Evolutionary conservation across 768 basidiomycete species (phyloP).

Genomic region (Kwoniella dendrophila): DNA sequence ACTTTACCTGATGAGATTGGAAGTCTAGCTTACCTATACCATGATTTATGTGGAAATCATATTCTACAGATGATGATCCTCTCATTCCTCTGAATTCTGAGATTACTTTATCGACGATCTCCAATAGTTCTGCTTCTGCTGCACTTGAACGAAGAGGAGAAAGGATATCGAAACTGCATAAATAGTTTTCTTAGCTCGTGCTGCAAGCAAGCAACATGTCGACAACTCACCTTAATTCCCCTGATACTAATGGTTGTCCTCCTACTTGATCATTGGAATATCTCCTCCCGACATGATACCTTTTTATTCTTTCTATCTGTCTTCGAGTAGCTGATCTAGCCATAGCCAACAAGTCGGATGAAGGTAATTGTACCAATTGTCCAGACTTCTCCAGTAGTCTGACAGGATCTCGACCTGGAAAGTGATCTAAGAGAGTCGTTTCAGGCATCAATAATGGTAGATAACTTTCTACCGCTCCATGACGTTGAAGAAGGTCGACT

Average conservation of each 20-base stretch:
- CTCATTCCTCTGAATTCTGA: slow-evolving; percentile 49
- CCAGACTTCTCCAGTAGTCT: slow-evolving; percentile 69
- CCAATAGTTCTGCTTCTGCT: slow-evolving; percentile 51
- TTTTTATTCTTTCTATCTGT: slow-evolving; percentile 52
- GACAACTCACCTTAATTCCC: slow-evolving; percentile 42
- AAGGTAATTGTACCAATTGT: slow-evolving; percentile 47
- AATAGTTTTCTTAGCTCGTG: neutral
- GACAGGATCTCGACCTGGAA: slow-evolving; percentile 67
- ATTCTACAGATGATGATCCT: slow-evolving; percentile 35
- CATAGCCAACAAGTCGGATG: slow-evolving; percentile 46
- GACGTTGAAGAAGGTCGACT: slow-evolving; percentile 75
- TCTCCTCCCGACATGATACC: slow-evolving; percentile 49
- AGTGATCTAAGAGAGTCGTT: slow-evolving; percentile 61
- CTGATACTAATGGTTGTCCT: slow-evolving; percentile 46
- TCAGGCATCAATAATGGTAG: slow-evolving; percentile 76
- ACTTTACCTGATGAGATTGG: neutral
- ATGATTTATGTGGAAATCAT: slow-evolving; percentile 53
- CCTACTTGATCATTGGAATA: slow-evolving; percentile 42
- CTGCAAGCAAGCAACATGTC: neutral
- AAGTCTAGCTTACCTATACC: slow-evolving; percentile 31
- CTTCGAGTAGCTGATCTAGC: slow-evolving; percentile 46
- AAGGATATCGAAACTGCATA: slow-evolving; percentile 50
- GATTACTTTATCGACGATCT: slow-evolving; percentile 52
- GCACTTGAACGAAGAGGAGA: slow-evolving; percentile 49
- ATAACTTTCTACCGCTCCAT: slow-evolving; percentile 86